A percentile compares a stretch with the other conserved stretches of the same genome.
These are phyloP conservation scores for Cercospora zeae-maydis DNA, from an alignment of 2,329 filamentous ascomycete genomes.

Conservation along the genomic window DNA sequence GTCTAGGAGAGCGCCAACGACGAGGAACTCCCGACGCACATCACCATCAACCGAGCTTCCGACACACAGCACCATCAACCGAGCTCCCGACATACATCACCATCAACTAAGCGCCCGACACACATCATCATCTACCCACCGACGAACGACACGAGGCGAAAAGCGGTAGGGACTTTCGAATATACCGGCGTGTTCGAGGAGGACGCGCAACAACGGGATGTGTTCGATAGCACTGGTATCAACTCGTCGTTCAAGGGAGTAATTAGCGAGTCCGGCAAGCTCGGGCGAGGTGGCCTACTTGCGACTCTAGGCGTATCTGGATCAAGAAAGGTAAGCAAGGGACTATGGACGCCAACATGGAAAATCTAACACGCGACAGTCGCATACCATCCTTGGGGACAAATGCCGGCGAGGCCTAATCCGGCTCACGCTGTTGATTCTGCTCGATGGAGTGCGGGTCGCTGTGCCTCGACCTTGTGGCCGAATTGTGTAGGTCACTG, in stretches of 20 bases:
- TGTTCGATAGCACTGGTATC: slow-evolving; percentile 78
- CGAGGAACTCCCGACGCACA: too few relatives aligned
- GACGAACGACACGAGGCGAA: slow-evolving; percentile 74
- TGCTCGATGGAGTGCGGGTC: too few relatives aligned
- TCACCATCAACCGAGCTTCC: too few relatives aligned
- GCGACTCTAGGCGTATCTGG: slow-evolving; percentile 93
- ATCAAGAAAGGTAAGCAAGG: slow-evolving; percentile 74
- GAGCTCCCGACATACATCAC: too few relatives aligned
- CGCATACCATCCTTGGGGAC: slow-evolving; percentile 91
- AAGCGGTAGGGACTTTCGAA: slow-evolving; percentile 87
- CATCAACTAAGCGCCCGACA: too few relatives aligned
- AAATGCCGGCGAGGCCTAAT: slow-evolving; percentile 82
- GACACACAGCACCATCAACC: too few relatives aligned
- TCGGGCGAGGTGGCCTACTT: slow-evolving; percentile 82
- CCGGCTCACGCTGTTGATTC: slow-evolving; percentile 66
- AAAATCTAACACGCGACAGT: slow-evolving; percentile 52
- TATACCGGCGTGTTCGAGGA: slow-evolving; percentile 95
- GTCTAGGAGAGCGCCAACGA: too few relatives aligned
- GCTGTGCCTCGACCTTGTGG: too few relatives aligned
- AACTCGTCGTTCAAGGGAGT: slow-evolving; percentile 75
- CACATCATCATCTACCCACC: slow-evolving; percentile 58
- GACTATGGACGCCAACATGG: neutral
- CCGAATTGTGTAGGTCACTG: too few relatives aligned
- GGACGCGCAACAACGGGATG: slow-evolving; percentile 73
- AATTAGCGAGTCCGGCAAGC: slow-evolving; percentile 65